Conservation (phyloP, 73 alveolate genomes). For the Symbiodinium pilosum region DNA sequence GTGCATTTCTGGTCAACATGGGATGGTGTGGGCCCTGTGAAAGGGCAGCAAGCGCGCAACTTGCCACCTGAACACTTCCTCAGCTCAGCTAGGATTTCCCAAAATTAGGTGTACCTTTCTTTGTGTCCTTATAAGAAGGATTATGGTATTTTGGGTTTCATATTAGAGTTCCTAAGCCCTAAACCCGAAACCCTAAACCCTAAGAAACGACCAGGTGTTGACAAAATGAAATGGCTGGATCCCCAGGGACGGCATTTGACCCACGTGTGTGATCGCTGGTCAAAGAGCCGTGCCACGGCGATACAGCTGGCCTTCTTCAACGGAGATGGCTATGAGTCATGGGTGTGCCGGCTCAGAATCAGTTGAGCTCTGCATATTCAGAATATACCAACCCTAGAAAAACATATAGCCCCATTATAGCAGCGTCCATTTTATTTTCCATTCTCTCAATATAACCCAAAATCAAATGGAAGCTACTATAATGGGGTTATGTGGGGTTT, state of each 20-base stretch:
- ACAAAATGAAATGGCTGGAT: conserved; percentile 68
- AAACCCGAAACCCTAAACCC: neutral
- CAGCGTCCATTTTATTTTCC: too few relatives aligned
- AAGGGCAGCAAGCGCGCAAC: too few relatives aligned
- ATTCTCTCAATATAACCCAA: too few relatives aligned
- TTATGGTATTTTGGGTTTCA: too few relatives aligned
- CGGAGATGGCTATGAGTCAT: conserved; percentile 87
- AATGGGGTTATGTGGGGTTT: too few relatives aligned
- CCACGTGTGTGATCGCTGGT: conserved; percentile 90
- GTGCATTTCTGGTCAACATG: too few relatives aligned
- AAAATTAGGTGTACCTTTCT: too few relatives aligned
- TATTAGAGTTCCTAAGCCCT: neutral
- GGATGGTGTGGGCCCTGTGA: too few relatives aligned
- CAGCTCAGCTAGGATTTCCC: neutral
- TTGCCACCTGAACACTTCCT: too few relatives aligned
- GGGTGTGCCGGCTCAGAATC: conserved; percentile 6
- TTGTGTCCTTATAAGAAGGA: neutral
- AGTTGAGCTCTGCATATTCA: neutral
- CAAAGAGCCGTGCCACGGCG: conserved; percentile 33
- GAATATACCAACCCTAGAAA: neutral
- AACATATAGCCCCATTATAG: neutral
- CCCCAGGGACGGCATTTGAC: conserved; percentile 54
- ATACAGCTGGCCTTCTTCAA: conserved; percentile 78
- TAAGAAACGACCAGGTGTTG: conserved; percentile 9
- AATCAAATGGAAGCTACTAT: too few relatives aligned